Base-by-base conservation (phyloP, 2,329 filamentous ascomycete genomes). In the Ceratocystis variospora region DNA sequence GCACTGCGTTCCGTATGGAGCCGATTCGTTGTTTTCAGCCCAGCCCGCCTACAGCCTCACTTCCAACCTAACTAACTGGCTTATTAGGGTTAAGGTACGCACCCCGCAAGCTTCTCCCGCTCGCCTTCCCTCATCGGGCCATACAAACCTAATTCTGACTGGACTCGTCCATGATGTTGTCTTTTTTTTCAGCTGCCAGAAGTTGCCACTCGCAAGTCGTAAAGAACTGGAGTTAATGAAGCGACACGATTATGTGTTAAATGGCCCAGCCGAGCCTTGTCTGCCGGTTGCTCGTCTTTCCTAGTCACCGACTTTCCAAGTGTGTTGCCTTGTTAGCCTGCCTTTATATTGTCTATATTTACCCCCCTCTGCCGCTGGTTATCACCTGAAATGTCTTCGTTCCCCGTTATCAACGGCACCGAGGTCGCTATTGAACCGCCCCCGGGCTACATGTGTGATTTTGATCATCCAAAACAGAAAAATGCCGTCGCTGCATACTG, bases 331-430 rank as follows among this genome's bases (percentile, higher is more conserved):
- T 6, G 19, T 50, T 41, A 12, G 37, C 0, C 4, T 41, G 37
- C 37, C 37, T 12, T 41, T 41, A 15, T 15, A 15, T n/a, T 10
- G 48, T 50, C 46, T 25, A 41, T 41, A 15, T 41, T 41, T 41
- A 41, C 25, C 6, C 19, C 3, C 17, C 6, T 5, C 0, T 48
- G 46, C 17, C 19, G n/a, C 19, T 48, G 46, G n/a, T 5, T 1
- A n/a, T 19, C 3, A 10, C n/a, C 22, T 8, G 5, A 50, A 19
- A 50, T 50, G 48, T 25, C 48, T 50, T 22, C 48, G 1, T 50
- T 50, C 6, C 59, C 59, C 12, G 41, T 37, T 61, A 37, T 61
- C n/a, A 41, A 61, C 17, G 59, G 59, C 41, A 61, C 59, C 15
- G 15, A 17, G 15, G 59, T 61, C 5, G 25, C 22, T 31, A 10